These are phyloP conservation scores for Boletus vinaceobasis DNA, from an alignment of 768 basidiomycete genomes.

Conservation along the genomic window DNA sequence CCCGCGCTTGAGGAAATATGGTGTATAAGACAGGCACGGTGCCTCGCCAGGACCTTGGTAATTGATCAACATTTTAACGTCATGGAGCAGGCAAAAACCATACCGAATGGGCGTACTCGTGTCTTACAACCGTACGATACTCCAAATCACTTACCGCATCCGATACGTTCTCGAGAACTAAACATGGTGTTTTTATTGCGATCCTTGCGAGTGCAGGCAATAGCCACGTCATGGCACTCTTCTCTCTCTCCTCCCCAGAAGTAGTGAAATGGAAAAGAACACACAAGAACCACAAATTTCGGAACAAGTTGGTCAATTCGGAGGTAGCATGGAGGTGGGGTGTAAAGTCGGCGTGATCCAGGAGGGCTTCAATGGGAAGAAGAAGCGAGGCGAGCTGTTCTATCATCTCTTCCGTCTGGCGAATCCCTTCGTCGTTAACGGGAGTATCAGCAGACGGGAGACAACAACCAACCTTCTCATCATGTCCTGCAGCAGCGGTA, in stretches of 20 bases:
- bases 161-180: slow-evolving; percentile 77
- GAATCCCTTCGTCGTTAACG: slow-evolving; percentile 2
- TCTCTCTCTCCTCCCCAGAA: slow-evolving; percentile 42
- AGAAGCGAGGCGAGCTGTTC: slow-evolving; percentile 85
- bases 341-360: slow-evolving; percentile 66
- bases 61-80: neutral
- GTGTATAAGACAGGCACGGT: slow-evolving; percentile 60
- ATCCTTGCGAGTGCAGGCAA: slow-evolving; percentile 73
- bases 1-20: slow-evolving; percentile 62
- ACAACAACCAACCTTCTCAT: slow-evolving; percentile 52
- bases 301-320: slow-evolving; percentile 72
- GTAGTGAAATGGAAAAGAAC: slow-evolving; percentile 77
- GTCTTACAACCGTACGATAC: slow-evolving; percentile 86
- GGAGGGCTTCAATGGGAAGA: slow-evolving; percentile 85
- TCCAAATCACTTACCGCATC: slow-evolving; percentile 88
- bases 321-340: slow-evolving; percentile 53
- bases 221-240: slow-evolving; percentile 74
- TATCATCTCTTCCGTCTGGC: slow-evolving; percentile 76
- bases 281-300: slow-evolving; percentile 93
- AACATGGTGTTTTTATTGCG: slow-evolving; percentile 79
- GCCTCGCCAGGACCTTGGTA: slow-evolving; percentile 62
- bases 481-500: slow-evolving; percentile 60
- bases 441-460: slow-evolving; percentile 2
- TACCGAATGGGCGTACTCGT: slow-evolving; percentile 78
- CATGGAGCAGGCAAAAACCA: slow-evolving; percentile 18